Evolutionary conservation across 768 basidiomycete species (phyloP), one percentile per base, ranked within the genome.

Genomic region (Boletus sp.): DNA sequence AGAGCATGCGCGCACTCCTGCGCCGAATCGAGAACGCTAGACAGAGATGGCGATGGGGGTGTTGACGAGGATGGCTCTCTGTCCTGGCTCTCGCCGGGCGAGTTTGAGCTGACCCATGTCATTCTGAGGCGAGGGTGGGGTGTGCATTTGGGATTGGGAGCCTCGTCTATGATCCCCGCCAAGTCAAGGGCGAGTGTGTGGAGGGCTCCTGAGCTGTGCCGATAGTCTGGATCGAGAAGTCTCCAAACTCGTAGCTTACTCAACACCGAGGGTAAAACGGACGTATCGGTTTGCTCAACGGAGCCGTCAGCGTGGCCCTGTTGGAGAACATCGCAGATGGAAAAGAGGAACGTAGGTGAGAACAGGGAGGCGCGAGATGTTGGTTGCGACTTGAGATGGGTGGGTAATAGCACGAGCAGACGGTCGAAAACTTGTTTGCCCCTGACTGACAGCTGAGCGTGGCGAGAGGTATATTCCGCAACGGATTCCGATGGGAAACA

Each of bases 241-340:
- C 67, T 60, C 67, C 67, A 68, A 8, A 50, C 51, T 17, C 65
- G 59, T 41, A 68, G 54, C 53, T 48, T 67, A 17, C 41, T 46
- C 55, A 68, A 50, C 17, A 67, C 67, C 47, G 14, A 54, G 38
- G 67, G 64, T 9, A 68, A 47, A 8, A 67, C 13, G 41, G 56
- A 48, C 17, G 46, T 14, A 4, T 57, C 40, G 10, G 1, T 11
- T 25, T 35, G 50, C 25, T 47, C 52, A 4, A 13, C 25, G 14
- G 51, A 23, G 30, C 21, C 19, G 21, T 25, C 27, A 1, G 34
- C 17, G 3, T n/a, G 30, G 29, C n/a, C 35, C 3, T 23, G 44
- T 15, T 50, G 63, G 37, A 68, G 47, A 35, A 13, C 34, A 4
- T 56, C 47, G 37, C 67, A 67, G n/a, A 69, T 61, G 19, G 67